Percentiles rank a stretch among this genome's conserved stretches.
These are phyloP conservation scores for Dacryopinax primogenitus DNA, from an alignment of 768 basidiomycete genomes.

Conservation along the genomic window DNA sequence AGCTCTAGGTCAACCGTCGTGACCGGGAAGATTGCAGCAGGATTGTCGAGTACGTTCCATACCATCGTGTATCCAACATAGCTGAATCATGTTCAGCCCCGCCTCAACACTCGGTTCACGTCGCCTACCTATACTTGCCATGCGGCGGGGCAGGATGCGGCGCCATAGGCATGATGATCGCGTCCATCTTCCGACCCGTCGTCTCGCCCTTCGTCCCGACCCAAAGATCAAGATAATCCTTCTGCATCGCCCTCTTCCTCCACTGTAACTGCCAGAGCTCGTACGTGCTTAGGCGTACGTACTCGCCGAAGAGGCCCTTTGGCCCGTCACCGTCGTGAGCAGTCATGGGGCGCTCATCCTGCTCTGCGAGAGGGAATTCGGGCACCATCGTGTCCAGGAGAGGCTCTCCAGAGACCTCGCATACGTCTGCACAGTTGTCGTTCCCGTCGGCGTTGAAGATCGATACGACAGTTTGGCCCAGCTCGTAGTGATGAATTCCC, in stretches of 20 bases:
- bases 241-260: constrained; percentile 36
- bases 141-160: constrained; percentile 52
- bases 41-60: constrained; percentile 59
- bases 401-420: constrained; percentile 38
- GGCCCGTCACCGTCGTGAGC: constrained; percentile 13
- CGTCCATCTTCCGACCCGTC: constrained; percentile 64
- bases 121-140: constrained; percentile 40
- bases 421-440: constrained; percentile 32
- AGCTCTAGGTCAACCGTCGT: constrained; percentile 42
- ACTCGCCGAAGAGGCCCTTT: constrained; percentile 11
- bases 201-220: constrained; percentile 39
- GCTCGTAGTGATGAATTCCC: constrained; percentile 40
- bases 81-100: constrained; percentile 24
- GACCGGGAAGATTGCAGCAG: constrained; percentile 51
- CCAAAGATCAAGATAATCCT: constrained; percentile 53
- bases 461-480: constrained; percentile 32
- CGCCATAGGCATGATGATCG: constrained; percentile 53
- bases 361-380: constrained; percentile 17
- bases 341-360: constrained; percentile 1
- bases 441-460: constrained; percentile 39
- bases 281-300: constrained; percentile 35
- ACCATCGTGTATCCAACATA: constrained; percentile 43
- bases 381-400: constrained; percentile 38
- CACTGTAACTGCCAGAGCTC: constrained; percentile 58
- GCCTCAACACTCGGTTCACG: constrained; percentile 4